These are phyloP conservation scores for Lentinus tigrinus DNA, from an alignment of 768 basidiomycete species.

Conservation along the genomic window DNA sequence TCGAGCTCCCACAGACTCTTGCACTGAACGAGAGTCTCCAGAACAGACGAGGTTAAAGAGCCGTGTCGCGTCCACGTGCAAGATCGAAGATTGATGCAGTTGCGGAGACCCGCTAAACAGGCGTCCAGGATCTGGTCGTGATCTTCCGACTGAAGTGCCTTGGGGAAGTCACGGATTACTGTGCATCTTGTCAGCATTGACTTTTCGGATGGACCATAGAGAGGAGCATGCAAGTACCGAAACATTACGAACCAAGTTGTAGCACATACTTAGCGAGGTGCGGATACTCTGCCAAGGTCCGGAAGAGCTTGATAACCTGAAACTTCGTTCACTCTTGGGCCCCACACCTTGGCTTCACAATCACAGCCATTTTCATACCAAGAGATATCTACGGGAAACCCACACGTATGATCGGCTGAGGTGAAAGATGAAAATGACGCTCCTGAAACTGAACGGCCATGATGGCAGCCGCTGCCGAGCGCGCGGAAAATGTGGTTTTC, in stretches of 20 bases:
- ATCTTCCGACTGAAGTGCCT: conserved; percentile 34
- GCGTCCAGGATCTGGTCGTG: conserved; percentile 36
- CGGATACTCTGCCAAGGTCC: conserved; percentile 52
- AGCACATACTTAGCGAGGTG: conserved; percentile 59
- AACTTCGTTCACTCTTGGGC: too few species aligned
- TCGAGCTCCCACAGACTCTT: conserved; percentile 54
- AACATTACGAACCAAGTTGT: conserved; percentile 54
- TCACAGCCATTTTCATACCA: too few species aligned
- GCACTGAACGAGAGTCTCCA: conserved; percentile 48
- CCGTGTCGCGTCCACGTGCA: conserved; percentile 85
- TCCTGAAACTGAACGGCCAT: too few species aligned
- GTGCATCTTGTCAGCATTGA: background rate
- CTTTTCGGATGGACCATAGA: background rate
- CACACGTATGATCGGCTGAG: too few species aligned
- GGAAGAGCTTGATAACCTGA: conserved; percentile 63
- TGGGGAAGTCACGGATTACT: conserved; percentile 80
- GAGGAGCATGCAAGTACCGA: too few species aligned
- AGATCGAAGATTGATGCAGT: conserved; percentile 58
- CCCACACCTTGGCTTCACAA: too few species aligned
- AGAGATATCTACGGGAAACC: too few species aligned
- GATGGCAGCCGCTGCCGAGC: too few species aligned
- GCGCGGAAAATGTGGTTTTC: too few species aligned
- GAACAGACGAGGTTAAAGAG: conserved; percentile 58
- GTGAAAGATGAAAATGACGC: too few species aligned
- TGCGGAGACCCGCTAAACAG: conserved; percentile 51